Conservation (phyloP, 345 rosid species). For the Acer negundo region DNA sequence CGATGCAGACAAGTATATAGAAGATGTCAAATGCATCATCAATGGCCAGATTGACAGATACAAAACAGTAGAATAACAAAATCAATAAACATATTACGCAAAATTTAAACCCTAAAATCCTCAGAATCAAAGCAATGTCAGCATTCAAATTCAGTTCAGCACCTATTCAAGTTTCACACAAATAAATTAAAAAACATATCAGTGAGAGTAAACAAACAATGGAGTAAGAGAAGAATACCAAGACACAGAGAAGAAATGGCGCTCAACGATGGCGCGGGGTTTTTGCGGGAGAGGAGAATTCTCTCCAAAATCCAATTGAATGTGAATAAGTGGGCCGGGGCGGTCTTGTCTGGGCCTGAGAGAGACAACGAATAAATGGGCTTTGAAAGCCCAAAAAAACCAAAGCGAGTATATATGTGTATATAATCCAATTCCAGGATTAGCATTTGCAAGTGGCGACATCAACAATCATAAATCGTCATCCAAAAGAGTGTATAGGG, state of each 20-base stretch:
- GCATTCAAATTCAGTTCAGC: not conserved
- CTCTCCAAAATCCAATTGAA: too few species aligned
- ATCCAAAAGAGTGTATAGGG: constrained; percentile 8
- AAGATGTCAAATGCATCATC: too few species aligned
- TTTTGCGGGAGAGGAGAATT: not conserved
- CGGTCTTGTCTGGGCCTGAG: not conserved
- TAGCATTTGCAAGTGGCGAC: too few species aligned
- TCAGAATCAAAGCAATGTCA: not conserved
- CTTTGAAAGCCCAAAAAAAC: not conserved
- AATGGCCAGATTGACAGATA: too few species aligned
- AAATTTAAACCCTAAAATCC: not conserved
- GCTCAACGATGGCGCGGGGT: not conserved
- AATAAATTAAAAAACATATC: too few species aligned
- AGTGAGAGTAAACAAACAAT: not conserved
- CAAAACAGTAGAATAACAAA: too few species aligned
- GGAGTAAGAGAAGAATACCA: not conserved
- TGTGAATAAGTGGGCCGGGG: not conserved
- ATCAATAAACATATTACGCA: not conserved
- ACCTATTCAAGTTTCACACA: not conserved
- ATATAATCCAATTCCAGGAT: not conserved
- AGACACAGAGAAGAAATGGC: not conserved
- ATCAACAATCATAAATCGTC: not conserved
- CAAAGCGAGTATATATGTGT: not conserved
- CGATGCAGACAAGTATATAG: too few species aligned
- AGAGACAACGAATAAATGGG: not conserved